Evolutionary conservation across 495 filamentous ascomycete genomes (phyloP).

Genomic region (Letharia columbiana): DNA sequence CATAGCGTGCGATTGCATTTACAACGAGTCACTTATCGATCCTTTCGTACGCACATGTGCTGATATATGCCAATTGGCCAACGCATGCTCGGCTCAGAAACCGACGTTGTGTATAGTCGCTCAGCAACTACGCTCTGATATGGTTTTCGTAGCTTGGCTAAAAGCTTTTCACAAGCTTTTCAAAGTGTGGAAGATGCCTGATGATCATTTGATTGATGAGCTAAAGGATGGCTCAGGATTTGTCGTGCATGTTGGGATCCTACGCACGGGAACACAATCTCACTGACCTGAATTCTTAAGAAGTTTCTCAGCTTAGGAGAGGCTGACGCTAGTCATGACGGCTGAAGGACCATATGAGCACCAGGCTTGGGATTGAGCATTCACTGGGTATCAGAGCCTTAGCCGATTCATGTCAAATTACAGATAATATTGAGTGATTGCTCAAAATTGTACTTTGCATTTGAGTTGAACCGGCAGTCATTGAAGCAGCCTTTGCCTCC

Average conservation of each 20-base stretch:
- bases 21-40: constrained; percentile 73
- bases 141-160: constrained; percentile 81
- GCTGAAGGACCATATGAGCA: background rate
- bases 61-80: constrained; percentile 59
- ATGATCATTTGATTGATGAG: constrained; percentile 45
- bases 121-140: constrained; percentile 64
- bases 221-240: constrained; percentile 55
- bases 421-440: background rate
- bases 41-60: constrained; percentile 78
- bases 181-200: constrained; percentile 67
- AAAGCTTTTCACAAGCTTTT: constrained; percentile 56
- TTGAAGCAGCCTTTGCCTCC: too few relatives aligned
- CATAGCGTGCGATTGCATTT: constrained; percentile 82
- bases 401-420: background rate
- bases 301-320: background rate
- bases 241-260: constrained; percentile 56
- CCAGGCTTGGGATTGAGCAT: background rate
- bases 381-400: background rate
- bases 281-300: background rate
- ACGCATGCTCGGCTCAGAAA: constrained; percentile 15
- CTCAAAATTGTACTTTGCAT: too few relatives aligned
- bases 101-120: constrained; percentile 19
- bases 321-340: too few relatives aligned
- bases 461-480: too few relatives aligned
- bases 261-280: constrained; percentile 28